phyloP scores from a whole-genome alignment of 2,329 filamentous ascomycete species.

The Coniochaeta sp. region DNA sequence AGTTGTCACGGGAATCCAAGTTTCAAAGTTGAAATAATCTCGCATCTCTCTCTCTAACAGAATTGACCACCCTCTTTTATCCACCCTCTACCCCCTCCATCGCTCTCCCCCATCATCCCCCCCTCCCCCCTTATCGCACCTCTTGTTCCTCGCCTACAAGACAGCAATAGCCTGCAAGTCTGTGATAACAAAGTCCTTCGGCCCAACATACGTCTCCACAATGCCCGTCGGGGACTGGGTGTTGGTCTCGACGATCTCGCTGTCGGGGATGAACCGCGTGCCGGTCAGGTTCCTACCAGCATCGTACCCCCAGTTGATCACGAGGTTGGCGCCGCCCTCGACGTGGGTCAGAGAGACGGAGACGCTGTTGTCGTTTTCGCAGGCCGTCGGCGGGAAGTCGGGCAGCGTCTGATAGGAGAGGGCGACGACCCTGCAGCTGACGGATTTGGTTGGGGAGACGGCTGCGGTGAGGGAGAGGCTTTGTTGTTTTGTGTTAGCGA shows the following conservation, averaged over 20 bases:
- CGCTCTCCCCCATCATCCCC: no score
- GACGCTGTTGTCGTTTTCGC: neutral
- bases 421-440: neutral
- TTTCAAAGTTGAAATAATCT: no score
- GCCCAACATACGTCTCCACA: neutral
- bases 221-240: neutral
- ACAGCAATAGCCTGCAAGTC: neutral
- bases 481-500: neutral
- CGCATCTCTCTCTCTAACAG: no score
- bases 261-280: neutral
- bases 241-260: slow-evolving; percentile 1
- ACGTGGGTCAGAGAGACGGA: neutral
- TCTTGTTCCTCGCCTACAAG: neutral
- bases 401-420: neutral
- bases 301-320: neutral
- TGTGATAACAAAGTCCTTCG: neutral
- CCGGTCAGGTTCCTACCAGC: slow-evolving; percentile 1
- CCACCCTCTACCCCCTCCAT: no score
- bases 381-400: neutral
- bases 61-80: no score
- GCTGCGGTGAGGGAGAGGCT: neutral
- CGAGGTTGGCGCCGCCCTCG: slow-evolving; percentile 1
- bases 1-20: no score
- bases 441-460: neutral
- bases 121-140: no score